Base-by-base conservation (phyloP, 192 early-diverging fungal species). In the Pecoramyces ruminantium region DNA sequence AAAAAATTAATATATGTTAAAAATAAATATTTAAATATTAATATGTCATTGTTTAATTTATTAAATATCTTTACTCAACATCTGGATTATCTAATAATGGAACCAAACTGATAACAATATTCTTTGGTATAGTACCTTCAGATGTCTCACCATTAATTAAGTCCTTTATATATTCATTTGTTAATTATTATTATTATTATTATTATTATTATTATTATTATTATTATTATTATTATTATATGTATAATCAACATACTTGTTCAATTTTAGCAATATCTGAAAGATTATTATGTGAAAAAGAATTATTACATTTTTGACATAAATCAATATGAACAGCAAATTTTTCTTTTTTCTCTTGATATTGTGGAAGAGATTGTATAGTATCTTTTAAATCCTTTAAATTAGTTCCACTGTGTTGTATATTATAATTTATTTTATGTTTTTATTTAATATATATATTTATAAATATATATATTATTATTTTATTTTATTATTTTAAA, bases 331-430 rank as follows among this genome's bases (percentile, higher is more conserved):
- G 95, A 2, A 91, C 90, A 39, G 94, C 93, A 82, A 92, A 96
- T 88, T 90, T 90, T 18, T 86, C 78, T 82, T 95, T 95, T 85
- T 94, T 86, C 42, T 94, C 93, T 83, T 95, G 94, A 83, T 92
- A 96, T 84, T 96, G 93, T 21, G 94, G 95, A 4, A 96, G 81
- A 16, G 94, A 92, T 21, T 90, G 90, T 58, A 96, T 86, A 30
- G 93, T 93, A 78, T 94, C 94, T 80, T 95, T 95, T 92, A 96
- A 93, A 29, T 93, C 89, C 79, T 95, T 94, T 15, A 96, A 83
- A 67, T 85, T 90, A 2, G 89, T 91, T 17, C 51, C 51, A 67
- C 51, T 67, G 51, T 39, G n/a, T n/a, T n/a, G n/a, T n/a, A n/a
- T n/a, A n/a, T n/a, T n/a, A n/a, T n/a, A n/a, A n/a, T n/a, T n/a